A percentile compares a stretch with the other conserved stretches of the same genome.
phyloP scores from a whole-genome alignment of 805 yeast genomes.

The Hanseniaspora meyeri region DNA sequence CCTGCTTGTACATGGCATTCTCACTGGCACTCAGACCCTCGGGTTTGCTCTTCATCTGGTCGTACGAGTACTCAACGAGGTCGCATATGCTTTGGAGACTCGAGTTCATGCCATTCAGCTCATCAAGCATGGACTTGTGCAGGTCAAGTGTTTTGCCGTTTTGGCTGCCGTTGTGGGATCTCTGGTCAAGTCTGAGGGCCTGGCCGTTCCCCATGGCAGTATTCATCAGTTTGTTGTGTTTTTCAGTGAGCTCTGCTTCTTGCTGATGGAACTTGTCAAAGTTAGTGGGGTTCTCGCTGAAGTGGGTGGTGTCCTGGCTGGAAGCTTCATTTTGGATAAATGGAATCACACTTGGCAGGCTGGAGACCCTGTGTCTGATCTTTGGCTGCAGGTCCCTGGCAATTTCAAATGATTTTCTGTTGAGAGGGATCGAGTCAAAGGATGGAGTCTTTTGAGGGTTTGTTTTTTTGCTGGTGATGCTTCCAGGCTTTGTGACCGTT shows the following conservation, averaged over 20 bases:
- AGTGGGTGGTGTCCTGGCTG: too few relatives aligned
- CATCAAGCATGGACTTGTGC: not conserved
- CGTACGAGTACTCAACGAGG: not conserved
- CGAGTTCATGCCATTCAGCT: not conserved
- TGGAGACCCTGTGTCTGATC: not conserved
- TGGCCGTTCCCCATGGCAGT: not conserved
- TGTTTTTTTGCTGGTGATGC: not conserved
- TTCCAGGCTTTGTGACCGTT: slow-evolving; percentile 25
- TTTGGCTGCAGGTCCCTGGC: not conserved
- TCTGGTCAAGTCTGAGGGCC: not conserved
- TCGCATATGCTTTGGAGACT: slow-evolving; percentile 8
- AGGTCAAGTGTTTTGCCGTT: not conserved
- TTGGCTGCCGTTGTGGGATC: not conserved
- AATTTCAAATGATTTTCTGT: slow-evolving; percentile 2
- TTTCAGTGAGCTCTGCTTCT: not conserved
- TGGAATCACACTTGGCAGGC: not conserved
- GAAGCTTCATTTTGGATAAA: not conserved
- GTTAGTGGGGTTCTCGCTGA: not conserved
- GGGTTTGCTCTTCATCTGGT: not conserved
- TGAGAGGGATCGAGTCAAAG: not conserved
- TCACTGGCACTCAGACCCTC: not conserved
- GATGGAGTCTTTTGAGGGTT: not conserved
- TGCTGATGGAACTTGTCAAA: too few relatives aligned
- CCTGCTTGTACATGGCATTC: slow-evolving; percentile 1
- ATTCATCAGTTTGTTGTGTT: not conserved